A percentile compares a stretch with the other conserved stretches of the same genome.
phyloP scores from a whole-genome alignment of 208 protist species.

The Trypanosoma theileri region DNA sequence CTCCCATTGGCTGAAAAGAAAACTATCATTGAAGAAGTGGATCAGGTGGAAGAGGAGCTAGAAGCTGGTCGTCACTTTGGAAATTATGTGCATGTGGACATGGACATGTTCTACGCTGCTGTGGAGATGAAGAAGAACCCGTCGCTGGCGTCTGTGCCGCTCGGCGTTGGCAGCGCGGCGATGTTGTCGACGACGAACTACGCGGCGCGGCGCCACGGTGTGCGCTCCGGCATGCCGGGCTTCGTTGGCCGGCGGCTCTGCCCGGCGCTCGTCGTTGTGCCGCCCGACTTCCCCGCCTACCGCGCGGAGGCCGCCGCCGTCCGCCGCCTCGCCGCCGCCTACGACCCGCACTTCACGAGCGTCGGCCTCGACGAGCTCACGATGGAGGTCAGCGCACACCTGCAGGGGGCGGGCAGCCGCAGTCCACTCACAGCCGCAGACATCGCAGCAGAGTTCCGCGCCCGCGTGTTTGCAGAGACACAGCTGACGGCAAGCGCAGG shows the following conservation, averaged over 20 bases:
- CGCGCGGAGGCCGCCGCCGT: slow-evolving; percentile 61
- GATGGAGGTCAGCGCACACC: slow-evolving; percentile 82
- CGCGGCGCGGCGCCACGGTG: slow-evolving; percentile 93
- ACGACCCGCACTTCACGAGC: slow-evolving; percentile 86
- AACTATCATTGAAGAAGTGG: slow-evolving; percentile 46
- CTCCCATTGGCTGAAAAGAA: slow-evolving; percentile 43
- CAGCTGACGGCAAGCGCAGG: slow-evolving; percentile 85
- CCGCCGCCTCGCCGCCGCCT: slow-evolving; percentile 74
- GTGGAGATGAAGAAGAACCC: slow-evolving; percentile 94
- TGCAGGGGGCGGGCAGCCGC: slow-evolving; percentile 47
- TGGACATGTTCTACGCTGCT: slow-evolving; percentile 94
- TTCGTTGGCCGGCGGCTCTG: slow-evolving; percentile 93
- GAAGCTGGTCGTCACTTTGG: slow-evolving; percentile 66
- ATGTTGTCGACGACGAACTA: slow-evolving; percentile 97
- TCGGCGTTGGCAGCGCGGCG: slow-evolving; percentile 90
- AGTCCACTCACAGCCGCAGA: slow-evolving; percentile 53
- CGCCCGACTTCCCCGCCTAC: slow-evolving; percentile 80
- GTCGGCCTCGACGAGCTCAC: slow-evolving; percentile 85
- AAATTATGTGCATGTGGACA: slow-evolving; percentile 84
- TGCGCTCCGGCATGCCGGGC: slow-evolving; percentile 95
- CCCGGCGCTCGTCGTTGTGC: slow-evolving; percentile 87
- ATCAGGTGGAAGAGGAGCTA: slow-evolving; percentile 57
- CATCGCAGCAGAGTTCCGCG: slow-evolving; percentile 74
- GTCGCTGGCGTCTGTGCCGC: slow-evolving; percentile 80
- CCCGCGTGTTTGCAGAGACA: slow-evolving; percentile 74